Percentiles rank a stretch among this genome's conserved stretches.
Conservation (phyloP, 805 yeast species). For the Lipomyces starkeyi region DNA sequence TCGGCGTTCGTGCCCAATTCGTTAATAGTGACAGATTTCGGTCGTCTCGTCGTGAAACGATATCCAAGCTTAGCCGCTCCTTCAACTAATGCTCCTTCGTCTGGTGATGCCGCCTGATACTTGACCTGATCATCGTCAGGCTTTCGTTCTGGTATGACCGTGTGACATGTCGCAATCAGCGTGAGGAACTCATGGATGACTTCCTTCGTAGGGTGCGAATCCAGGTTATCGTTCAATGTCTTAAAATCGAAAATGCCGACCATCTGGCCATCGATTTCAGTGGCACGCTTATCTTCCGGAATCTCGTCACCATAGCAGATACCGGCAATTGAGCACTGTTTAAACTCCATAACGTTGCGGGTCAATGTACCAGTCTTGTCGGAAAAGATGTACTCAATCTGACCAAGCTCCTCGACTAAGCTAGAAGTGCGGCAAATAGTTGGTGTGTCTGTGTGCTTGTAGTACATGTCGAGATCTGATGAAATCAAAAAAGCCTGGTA, state of each 20-base stretch:
- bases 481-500: conserved; percentile 94
- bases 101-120: conserved; percentile 99
- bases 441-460: conserved; percentile 87
- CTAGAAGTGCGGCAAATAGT: conserved; percentile 95
- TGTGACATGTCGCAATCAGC: conserved; percentile 89
- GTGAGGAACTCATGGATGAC: conserved; percentile 79
- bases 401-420: conserved; percentile 95
- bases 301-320: conserved; percentile 83
- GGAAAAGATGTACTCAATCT: conserved; percentile 92
- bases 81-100: conserved; percentile 97
- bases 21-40: conserved; percentile 75
- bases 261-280: conserved; percentile 77
- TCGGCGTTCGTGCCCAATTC: conserved; percentile 58
- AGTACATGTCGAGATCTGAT: conserved; percentile 92
- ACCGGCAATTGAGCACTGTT: conserved; percentile 91
- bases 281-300: conserved; percentile 86
- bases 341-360: conserved; percentile 95
- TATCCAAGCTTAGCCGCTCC: conserved; percentile 94
- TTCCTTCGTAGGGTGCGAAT: conserved; percentile 32
- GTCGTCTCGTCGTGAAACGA: conserved; percentile 81
- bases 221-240: conserved; percentile 51
- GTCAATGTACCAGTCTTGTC: conserved; percentile 98
- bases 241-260: conserved; percentile 77
- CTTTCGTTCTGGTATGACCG: conserved; percentile 90
- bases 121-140: conserved; percentile 59